These are phyloP conservation scores for Kuraishia borneana DNA, from an alignment of 805 yeast species.

Conservation along the genomic window DNA sequence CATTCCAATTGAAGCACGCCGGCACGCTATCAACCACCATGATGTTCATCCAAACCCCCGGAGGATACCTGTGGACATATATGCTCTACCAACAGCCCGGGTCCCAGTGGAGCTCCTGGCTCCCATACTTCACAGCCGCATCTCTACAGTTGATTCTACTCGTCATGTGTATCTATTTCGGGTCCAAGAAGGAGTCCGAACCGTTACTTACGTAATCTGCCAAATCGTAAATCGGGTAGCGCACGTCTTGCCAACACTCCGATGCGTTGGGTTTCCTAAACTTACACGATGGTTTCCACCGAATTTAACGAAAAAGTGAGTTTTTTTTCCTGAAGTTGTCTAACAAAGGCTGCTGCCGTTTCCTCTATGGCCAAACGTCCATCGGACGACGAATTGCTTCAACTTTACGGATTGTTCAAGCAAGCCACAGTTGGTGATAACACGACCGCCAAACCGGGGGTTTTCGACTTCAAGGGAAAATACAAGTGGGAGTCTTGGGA, in stretches of 20 bases:
- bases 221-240: conserved; percentile 2
- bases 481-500: conserved; percentile 98
- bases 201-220: too few relatives aligned
- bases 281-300: conserved; percentile 23
- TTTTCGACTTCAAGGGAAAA: conserved; percentile 88
- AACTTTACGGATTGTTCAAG: conserved; percentile 86
- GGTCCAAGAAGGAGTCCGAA: conserved; percentile 14
- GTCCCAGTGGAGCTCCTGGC: conserved; percentile 80
- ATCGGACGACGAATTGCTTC: conserved; percentile 72
- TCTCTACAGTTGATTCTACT: conserved; percentile 51
- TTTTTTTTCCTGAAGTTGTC: conserved; percentile 1
- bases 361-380: conserved; percentile 69
- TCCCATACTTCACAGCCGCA: conserved; percentile 69
- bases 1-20: conserved; percentile 57
- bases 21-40: conserved; percentile 71
- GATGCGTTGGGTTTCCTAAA: background rate
- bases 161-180: conserved; percentile 47
- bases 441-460: conserved; percentile 76
- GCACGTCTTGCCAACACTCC: conserved; percentile 1
- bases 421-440: conserved; percentile 98
- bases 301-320: conserved; percentile 24
- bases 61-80: conserved; percentile 75
- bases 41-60: conserved; percentile 86
- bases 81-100: conserved; percentile 62
- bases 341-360: conserved; percentile 63